phyloP scores from a whole-genome alignment of 2,329 filamentous ascomycete species.

The Nigrograna mackinnonii region DNA sequence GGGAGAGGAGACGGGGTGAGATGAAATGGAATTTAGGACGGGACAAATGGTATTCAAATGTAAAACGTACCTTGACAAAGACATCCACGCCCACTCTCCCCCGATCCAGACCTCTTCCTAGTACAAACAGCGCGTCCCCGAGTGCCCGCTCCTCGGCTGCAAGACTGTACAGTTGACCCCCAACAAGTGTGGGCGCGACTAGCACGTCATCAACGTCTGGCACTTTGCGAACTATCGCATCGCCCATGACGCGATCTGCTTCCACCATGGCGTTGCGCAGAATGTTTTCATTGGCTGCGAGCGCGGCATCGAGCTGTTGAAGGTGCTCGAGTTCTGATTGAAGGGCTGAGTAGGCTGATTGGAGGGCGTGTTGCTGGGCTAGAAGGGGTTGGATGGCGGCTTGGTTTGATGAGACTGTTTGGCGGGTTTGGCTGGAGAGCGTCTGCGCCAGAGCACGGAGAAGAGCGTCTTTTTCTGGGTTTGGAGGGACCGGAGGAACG shows the following conservation, averaged over 20 bases:
- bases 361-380: constrained; percentile 79
- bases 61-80: constrained; percentile 68
- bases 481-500: constrained; percentile 87
- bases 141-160: constrained; percentile 88
- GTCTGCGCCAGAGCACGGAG: constrained; percentile 74
- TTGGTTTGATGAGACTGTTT: constrained; percentile 71
- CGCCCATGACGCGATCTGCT: constrained; percentile 77
- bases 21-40: too few relatives aligned
- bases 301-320: constrained; percentile 68
- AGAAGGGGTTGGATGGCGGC: constrained; percentile 74
- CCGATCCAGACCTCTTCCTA: constrained; percentile 73
- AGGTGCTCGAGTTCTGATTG: constrained; percentile 75
- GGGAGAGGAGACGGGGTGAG: too few relatives aligned
- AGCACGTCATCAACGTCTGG: constrained; percentile 88
- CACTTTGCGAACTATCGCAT: constrained; percentile 68
- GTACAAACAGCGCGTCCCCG: constrained; percentile 82
- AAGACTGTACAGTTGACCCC: constrained; percentile 86
- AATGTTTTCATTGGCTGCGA: constrained; percentile 77
- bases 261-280: constrained; percentile 76
- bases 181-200: constrained; percentile 91
- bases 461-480: constrained; percentile 91
- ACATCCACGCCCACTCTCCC: constrained; percentile 72
- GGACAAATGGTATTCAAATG: neutral
- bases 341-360: constrained; percentile 68
- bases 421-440: constrained; percentile 69